Conservation (phyloP, 768 basidiomycete genomes). For the Tylopilus sp. region DNA sequence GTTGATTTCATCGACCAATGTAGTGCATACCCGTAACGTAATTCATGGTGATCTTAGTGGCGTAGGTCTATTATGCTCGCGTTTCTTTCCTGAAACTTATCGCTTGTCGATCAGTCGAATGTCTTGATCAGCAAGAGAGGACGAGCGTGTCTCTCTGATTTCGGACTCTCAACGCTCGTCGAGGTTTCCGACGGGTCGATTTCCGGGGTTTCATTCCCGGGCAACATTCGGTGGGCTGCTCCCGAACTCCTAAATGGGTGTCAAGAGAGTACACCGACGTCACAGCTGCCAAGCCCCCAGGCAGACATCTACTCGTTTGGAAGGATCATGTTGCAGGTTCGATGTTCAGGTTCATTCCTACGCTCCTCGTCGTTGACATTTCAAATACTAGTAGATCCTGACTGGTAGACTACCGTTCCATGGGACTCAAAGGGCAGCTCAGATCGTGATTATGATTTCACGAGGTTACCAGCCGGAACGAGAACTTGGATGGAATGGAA, state of each 20-base stretch:
- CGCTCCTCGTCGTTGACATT: not conserved
- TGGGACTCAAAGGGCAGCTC: conserved; percentile 11
- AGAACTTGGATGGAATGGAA: conserved; percentile 21
- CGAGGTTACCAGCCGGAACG: conserved; percentile 4
- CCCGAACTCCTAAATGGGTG: conserved; percentile 20
- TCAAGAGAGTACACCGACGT: not conserved
- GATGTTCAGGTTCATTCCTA: not conserved
- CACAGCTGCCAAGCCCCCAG: conserved; percentile 9
- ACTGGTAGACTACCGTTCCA: conserved; percentile 28
- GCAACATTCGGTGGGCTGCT: conserved; percentile 31
- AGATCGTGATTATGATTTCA: conserved; percentile 25
- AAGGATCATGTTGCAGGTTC: conserved; percentile 29
- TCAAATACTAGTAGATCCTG: conserved; percentile 9
- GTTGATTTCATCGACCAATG: not conserved
- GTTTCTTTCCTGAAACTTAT: not conserved
- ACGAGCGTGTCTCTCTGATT: conserved; percentile 28
- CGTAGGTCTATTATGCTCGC: conserved; percentile 12
- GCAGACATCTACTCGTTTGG: conserved; percentile 31
- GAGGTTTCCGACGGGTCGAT: conserved; percentile 6
- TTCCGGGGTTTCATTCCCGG: conserved; percentile 10
- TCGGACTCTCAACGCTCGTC: conserved; percentile 27
- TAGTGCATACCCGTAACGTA: conserved; percentile 22
- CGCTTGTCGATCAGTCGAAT: conserved; percentile 14
- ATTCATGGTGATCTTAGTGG: conserved; percentile 43
- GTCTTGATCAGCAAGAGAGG: conserved; percentile 14